Evolutionary conservation across 2,329 filamentous ascomycete genomes (phyloP).

Genomic region (Xylariaceae sp.): DNA sequence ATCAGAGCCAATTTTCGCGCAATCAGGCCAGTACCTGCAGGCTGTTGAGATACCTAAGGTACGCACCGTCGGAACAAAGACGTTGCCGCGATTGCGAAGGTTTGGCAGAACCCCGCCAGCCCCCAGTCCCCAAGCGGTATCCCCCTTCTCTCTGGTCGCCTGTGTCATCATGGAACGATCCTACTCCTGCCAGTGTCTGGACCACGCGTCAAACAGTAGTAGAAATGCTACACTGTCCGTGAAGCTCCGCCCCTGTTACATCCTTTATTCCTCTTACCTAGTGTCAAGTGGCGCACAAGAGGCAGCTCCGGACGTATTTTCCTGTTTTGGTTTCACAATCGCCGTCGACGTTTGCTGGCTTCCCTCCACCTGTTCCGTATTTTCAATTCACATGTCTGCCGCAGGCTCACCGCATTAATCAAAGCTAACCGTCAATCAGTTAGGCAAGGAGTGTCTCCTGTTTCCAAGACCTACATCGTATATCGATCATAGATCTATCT

Average conservation of each 20-base stretch:
- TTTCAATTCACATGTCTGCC: slow-evolving; percentile 23
- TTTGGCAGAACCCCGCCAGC: slow-evolving; percentile 16
- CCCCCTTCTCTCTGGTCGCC: neutral
- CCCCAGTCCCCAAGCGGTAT: slow-evolving; percentile 6
- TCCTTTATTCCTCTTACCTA: neutral
- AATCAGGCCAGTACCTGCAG: slow-evolving; percentile 9
- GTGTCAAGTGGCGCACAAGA: slow-evolving; percentile 3
- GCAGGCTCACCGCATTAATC: slow-evolving; percentile 28
- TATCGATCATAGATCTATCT: slow-evolving; percentile 16
- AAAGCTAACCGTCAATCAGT: slow-evolving; percentile 31
- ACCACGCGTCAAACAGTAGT: slow-evolving; percentile 25
- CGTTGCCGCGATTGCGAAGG: slow-evolving; percentile 11
- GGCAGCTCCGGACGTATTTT: slow-evolving; percentile 1
- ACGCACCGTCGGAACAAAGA: slow-evolving; percentile 8
- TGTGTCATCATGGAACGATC: slow-evolving; percentile 2
- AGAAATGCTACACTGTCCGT: slow-evolving; percentile 27
- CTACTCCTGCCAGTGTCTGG: slow-evolving; percentile 14
- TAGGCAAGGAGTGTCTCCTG: slow-evolving; percentile 19
- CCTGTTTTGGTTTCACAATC: neutral
- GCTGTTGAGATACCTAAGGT: slow-evolving; percentile 20
- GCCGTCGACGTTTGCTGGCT: slow-evolving; percentile 3
- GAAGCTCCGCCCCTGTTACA: slow-evolving; percentile 1
- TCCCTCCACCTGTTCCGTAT: neutral
- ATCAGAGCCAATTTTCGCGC: slow-evolving; percentile 11
- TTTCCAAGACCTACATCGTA: slow-evolving; percentile 16